Conservation (phyloP, 2,329 filamentous ascomycete species). For the Aureobasidium sp. region DNA sequence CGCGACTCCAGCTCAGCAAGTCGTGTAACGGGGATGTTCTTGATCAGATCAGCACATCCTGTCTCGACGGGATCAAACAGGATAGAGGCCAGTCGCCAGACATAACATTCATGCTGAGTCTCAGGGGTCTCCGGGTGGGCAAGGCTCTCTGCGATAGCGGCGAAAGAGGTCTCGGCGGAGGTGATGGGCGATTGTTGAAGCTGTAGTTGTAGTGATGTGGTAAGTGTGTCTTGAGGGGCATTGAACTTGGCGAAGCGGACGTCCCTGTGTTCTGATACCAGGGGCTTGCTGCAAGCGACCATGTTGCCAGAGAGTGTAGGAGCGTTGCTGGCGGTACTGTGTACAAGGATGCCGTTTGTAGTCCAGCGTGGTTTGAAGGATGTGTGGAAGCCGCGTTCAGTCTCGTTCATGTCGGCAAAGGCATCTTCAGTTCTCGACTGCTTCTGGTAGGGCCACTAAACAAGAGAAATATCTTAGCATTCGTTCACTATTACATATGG, state of each 20-base stretch:
- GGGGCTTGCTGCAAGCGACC: conserved; percentile 46
- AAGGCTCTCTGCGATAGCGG: conserved; percentile 37
- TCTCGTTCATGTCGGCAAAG: conserved; percentile 54
- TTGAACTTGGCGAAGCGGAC: conserved; percentile 57
- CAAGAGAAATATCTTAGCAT: conserved; percentile 29
- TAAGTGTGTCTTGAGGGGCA: conserved; percentile 29
- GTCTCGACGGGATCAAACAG: conserved; percentile 64
- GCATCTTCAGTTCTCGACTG: conserved; percentile 60
- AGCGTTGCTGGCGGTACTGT: conserved; percentile 42
- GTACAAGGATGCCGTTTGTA: conserved; percentile 63
- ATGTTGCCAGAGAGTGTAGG: conserved; percentile 41
- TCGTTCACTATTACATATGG: conserved; percentile 27
- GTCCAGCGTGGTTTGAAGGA: conserved; percentile 75
- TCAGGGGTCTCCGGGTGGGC: conserved; percentile 11
- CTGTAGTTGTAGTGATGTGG: conserved; percentile 44
- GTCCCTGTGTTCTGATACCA: conserved; percentile 57
- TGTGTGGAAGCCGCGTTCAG: conserved; percentile 61
- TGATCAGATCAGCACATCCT: conserved; percentile 21
- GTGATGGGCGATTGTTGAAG: conserved; percentile 30
- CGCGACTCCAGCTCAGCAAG: conserved; percentile 31
- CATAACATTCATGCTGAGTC: conserved; percentile 54
- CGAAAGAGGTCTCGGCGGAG: conserved; percentile 29
- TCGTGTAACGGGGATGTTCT: conserved; percentile 36
- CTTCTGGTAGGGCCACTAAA: conserved; percentile 81
- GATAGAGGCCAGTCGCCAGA: conserved; percentile 81